Conservation (phyloP, 345 rosid genomes). For the Corymbia maculata region DNA sequence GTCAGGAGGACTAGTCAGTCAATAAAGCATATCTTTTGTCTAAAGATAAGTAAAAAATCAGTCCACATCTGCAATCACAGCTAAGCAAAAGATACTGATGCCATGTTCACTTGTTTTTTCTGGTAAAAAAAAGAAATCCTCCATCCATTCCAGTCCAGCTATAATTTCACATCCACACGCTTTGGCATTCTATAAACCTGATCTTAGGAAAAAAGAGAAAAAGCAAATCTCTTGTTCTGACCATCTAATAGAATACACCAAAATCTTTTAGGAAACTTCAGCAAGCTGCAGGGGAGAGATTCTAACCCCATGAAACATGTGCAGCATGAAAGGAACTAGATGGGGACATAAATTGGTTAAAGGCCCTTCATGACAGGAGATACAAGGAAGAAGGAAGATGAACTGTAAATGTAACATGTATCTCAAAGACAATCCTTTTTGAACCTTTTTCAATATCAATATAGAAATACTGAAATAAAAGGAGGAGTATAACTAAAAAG, state of each 20-base stretch:
- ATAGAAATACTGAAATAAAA: neutral
- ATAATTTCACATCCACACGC: neutral
- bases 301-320: neutral
- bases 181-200: neutral
- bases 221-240: neutral
- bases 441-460: neutral
- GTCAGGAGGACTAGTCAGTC: slow-evolving; percentile 1
- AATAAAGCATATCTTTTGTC: neutral
- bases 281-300: neutral
- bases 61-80: neutral
- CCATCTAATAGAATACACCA: neutral
- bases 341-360: neutral
- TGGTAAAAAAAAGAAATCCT: neutral
- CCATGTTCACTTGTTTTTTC: neutral
- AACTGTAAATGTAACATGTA: neutral
- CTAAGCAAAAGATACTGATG: neutral
- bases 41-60: neutral
- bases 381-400: neutral
- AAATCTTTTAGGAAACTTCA: neutral
- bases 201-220: neutral
- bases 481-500: neutral
- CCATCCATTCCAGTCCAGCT: neutral
- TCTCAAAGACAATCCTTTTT: neutral
- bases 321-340: neutral
- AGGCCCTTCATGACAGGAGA: neutral